Evolutionary conservation across 1,284 basidiomycete genomes (phyloP), one percentile per base, ranked within the genome.

Genomic region (Cutaneotrichosporon cyanovorans): DNA sequence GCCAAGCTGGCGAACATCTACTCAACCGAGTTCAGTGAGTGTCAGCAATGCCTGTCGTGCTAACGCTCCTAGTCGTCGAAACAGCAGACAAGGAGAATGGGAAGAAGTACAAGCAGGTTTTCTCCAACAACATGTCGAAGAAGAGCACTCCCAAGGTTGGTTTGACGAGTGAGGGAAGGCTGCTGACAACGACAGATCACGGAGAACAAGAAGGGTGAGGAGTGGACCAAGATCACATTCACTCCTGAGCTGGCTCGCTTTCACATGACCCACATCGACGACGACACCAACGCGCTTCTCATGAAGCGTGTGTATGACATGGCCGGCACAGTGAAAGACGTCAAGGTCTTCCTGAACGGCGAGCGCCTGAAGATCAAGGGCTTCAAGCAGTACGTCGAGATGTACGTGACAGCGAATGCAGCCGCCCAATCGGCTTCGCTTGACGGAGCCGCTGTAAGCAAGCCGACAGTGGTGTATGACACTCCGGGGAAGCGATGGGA

Each of bases 1-100:
- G 95, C 95, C 43, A 96, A 98, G 73, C 79, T 99, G 39, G 86
- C 95, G 51, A 98, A 99, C 74, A 97, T 98, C 62, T 98, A 98
- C 75, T 98, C 95, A 3, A 84, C 80, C 56, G 87, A 95, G 71
- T 98, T 99, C 72, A 87, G 70, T 71, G 36, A 41, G 70, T 63
- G 0, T 0, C 35, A 19, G 9, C 28, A 37, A 32, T 9, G 5
- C 4, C 19, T n/a, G n/a, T n/a, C n/a, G n/a, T n/a, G 25, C 55
- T 58, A 32, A 60, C 23, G 3, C 0, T 28, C 7, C 15, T 40
- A 71, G 69, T 83, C n/a, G 78, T 99, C 63, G 95, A 99, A 65
- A 98, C 95, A 2, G 93, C 91, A 8, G 89, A 96, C 75, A 87
- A 85, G 74, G 83, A 83, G 53, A 78, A 81, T 2, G 73, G 77